A percentile compares a stretch with the other conserved stretches of the same genome.
phyloP scores from a whole-genome alignment of 2,329 filamentous ascomycete species.

The Pseudogymnoascus sp. region DNA sequence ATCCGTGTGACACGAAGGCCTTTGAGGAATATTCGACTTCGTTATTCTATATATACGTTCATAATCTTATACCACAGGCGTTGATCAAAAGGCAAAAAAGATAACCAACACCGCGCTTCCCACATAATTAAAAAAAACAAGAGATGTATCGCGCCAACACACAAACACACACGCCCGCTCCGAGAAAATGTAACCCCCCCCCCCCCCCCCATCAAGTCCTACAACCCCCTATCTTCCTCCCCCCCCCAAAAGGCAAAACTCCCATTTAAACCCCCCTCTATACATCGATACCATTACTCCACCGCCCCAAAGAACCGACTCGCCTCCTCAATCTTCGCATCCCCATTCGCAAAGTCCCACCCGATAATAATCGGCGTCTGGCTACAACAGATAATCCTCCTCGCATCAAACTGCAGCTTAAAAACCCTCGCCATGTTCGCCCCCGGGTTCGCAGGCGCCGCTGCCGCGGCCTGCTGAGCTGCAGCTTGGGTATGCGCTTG shows the following conservation, averaged over 20 bases:
- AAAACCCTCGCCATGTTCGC: slow-evolving; percentile 60
- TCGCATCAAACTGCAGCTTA: slow-evolving; percentile 92
- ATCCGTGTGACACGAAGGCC: background rate
- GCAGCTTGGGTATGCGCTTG: slow-evolving; percentile 29
- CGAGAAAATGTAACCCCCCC: background rate
- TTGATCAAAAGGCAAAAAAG: background rate
- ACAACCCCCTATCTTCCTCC: background rate
- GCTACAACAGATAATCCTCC: slow-evolving; percentile 88
- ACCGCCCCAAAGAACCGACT: slow-evolving; percentile 66
- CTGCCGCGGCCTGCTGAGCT: slow-evolving; percentile 13
- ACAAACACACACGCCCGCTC: background rate
- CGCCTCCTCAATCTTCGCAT: slow-evolving; percentile 69
- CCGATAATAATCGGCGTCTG: slow-evolving; percentile 88
- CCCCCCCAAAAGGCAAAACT: background rate
- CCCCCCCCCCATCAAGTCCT: background rate
- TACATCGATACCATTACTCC: slow-evolving; percentile 30
- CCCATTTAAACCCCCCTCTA: background rate
- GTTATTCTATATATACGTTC: background rate
- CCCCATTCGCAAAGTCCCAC: slow-evolving; percentile 93
- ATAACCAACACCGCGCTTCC: background rate
- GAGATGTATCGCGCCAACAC: background rate
- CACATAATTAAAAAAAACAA: background rate
- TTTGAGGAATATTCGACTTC: background rate
- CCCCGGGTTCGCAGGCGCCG: background rate
- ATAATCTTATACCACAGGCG: slow-evolving; percentile 5